phyloP scores from a whole-genome alignment of 371 early-diverging fungal species.

The Rhizopus stolonifer region DNA sequence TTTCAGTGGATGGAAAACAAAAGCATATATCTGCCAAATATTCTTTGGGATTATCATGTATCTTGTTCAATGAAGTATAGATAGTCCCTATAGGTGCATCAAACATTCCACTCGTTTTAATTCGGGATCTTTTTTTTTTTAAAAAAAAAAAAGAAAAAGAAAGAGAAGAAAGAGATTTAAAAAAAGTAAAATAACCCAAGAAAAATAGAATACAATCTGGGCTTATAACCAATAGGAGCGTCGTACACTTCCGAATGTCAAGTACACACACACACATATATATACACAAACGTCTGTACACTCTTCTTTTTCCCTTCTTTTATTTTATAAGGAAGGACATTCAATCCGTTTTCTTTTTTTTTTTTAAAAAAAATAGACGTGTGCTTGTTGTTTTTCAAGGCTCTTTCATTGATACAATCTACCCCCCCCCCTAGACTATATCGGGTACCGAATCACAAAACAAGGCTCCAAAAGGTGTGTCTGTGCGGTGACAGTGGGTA shows the following conservation, averaged over 20 bases:
- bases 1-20: constrained; percentile 23
- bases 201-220: neutral
- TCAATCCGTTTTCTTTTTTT: too few relatives aligned
- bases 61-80: constrained; percentile 27
- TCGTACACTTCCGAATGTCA: neutral
- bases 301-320: too few relatives aligned
- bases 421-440: too few relatives aligned
- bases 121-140: neutral
- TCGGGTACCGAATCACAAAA: too few relatives aligned
- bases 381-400: too few relatives aligned
- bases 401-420: too few relatives aligned
- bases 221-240: neutral
- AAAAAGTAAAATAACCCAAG: neutral
- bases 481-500: too few relatives aligned
- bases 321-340: too few relatives aligned
- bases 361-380: too few relatives aligned
- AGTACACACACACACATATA: neutral
- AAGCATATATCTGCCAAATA: constrained; percentile 48
- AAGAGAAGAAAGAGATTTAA: neutral
- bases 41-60: constrained; percentile 36
- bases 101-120: constrained; percentile 25
- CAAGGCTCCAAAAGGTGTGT: too few relatives aligned
- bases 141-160: neutral
- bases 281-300: too few relatives aligned
- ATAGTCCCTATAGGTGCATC: constrained; percentile 35